Evolutionary conservation across 306 rosid species (phyloP), one percentile per base, ranked within the genome.

Genomic region (Cercis canadensis): DNA sequence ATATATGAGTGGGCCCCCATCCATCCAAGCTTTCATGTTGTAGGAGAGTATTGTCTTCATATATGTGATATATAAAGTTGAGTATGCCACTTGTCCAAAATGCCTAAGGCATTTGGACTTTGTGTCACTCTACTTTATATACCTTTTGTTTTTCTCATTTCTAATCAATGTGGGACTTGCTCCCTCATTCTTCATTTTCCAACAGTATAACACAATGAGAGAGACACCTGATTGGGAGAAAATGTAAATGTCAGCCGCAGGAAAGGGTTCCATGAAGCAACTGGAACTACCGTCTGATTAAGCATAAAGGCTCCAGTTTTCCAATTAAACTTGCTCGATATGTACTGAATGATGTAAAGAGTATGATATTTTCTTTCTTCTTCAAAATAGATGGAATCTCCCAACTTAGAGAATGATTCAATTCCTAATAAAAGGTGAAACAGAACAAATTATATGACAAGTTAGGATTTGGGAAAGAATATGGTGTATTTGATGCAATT

Each of bases 381-480:
- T 74, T 88, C 90, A 75, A 88, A 88, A 66, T 88, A 88, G 51
- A 88, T 86, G 11, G 94, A 85, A 79, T 88, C 89, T 18, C 90
- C 94, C 24, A 88, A 62, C 86, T 88, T 88, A 11, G 94, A 88
- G 72, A 88, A 86, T 34, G 90, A 88, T 70, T 88, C 94, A 70
- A 77, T 77, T 33, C 90, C 90, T 88, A 36, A 43, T 57, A 39
- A 49, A 16, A 14, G n/a, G 9, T 34, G 55, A 36, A 62, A 40
- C 43, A 44, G 17, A 37, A 32, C 14, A 39, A 21, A 1, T 5
- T 5, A 9, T 14, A 4, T 33, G 21, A 57, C 13, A 50, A 47
- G 2, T 19, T 10, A 57, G 33, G 50, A 58, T 3, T 18, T 14
- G 11, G 36, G 31, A 63, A 44, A 54, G 43, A 50, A 37, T 7